These are phyloP conservation scores for Penicillium sp. DNA, from an alignment of 2,329 filamentous ascomycete genomes.

Conservation along the genomic window DNA sequence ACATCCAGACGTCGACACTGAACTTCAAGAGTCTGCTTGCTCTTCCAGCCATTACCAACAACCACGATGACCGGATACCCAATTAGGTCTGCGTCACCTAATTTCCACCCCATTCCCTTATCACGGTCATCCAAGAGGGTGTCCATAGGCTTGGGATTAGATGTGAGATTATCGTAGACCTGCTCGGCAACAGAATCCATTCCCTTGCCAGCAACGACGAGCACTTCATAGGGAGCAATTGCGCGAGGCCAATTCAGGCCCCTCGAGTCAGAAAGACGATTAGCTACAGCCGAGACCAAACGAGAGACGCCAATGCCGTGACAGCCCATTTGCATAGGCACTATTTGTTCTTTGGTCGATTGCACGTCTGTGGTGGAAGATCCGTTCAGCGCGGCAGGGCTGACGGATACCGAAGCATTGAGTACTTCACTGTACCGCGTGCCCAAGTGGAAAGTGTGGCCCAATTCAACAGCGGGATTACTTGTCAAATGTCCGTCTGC, in stretches of 20 bases:
- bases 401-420: conserved; percentile 58
- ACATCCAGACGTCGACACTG: conserved; percentile 70
- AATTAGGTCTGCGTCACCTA: conserved; percentile 83
- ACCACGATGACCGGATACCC: conserved; percentile 84
- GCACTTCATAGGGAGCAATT: conserved; percentile 80
- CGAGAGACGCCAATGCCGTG: conserved; percentile 93
- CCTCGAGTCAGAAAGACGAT: conserved; percentile 66
- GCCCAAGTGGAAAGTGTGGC: conserved; percentile 92
- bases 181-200: conserved; percentile 50
- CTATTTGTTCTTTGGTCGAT: conserved; percentile 34
- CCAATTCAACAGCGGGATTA: conserved; percentile 79
- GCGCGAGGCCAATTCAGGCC: conserved; percentile 85
- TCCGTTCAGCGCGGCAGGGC: conserved; percentile 23
- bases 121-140: conserved; percentile 71
- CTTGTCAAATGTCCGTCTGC: conserved; percentile 59
- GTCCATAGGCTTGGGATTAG: conserved; percentile 50
- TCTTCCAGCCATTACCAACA: conserved; percentile 68
- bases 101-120: conserved; percentile 73
- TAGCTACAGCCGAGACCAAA: conserved; percentile 81
- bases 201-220: conserved; percentile 59
- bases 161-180: conserved; percentile 63
- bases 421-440: conserved; percentile 81
- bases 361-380: conserved; percentile 17
- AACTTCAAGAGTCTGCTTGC: conserved; percentile 64
- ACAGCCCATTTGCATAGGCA: conserved; percentile 87